These are phyloP conservation scores for Calonectria hongkongensis DNA, from an alignment of 2,329 filamentous ascomycete species.

Conservation along the genomic window DNA sequence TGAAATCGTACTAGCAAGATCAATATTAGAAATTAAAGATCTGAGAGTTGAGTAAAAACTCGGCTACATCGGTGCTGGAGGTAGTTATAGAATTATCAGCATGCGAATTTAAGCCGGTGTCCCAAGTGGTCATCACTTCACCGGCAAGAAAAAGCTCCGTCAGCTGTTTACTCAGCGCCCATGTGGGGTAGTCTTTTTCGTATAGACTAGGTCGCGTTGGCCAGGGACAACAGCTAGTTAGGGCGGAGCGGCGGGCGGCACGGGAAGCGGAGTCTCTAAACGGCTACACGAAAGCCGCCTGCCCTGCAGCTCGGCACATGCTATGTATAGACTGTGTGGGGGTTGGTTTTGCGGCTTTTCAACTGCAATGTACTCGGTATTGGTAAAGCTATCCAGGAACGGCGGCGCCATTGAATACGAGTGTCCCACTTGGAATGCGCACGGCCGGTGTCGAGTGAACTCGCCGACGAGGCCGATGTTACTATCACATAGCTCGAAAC, in stretches of 20 bases:
- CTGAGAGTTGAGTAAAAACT: background rate
- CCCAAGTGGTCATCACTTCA: background rate
- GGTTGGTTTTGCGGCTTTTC: background rate
- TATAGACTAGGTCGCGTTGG: background rate
- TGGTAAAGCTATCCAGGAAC: background rate
- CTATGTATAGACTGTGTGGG: conserved; percentile 1
- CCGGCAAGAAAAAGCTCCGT: background rate
- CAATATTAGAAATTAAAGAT: background rate
- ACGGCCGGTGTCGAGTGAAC: background rate
- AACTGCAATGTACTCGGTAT: background rate
- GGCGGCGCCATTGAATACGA: conserved; percentile 3
- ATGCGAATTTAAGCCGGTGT: background rate
- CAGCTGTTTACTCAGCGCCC: conserved; percentile 15
- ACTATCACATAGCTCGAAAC: background rate
- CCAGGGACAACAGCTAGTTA: background rate
- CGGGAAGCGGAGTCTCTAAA: background rate
- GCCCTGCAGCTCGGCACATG: background rate
- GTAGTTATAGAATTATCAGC: background rate
- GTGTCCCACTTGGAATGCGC: background rate
- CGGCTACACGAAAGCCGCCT: conserved; percentile 8
- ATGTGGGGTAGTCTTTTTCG: conserved; percentile 1
- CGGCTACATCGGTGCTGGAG: background rate
- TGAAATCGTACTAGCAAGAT: background rate
- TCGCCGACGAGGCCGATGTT: background rate
- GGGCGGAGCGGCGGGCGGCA: background rate